Conservation (phyloP, 2,329 filamentous ascomycete genomes). For the Aspergillus ochraceus region DNA sequence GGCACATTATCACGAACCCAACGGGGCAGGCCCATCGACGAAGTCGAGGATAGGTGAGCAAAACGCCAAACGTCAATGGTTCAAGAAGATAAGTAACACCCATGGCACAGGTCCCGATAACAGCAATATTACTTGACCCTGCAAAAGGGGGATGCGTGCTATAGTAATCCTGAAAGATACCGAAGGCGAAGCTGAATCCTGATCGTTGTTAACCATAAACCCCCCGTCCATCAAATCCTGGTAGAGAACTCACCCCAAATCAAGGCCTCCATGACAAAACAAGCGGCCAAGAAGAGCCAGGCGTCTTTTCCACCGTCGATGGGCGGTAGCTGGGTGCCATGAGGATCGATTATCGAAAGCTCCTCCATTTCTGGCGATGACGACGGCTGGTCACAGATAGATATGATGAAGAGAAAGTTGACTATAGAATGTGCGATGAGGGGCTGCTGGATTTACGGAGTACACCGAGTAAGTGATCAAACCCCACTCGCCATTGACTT, state of each 20-base stretch:
- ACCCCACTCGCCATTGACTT: not conserved
- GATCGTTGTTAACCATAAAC: not conserved
- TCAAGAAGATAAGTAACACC: constrained; percentile 6
- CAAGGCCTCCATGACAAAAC: constrained; percentile 54
- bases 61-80: constrained; percentile 1
- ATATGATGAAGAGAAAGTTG: not conserved
- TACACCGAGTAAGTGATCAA: not conserved
- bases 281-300: constrained; percentile 51
- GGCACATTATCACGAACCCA: constrained; percentile 23
- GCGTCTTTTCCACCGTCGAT: constrained; percentile 42
- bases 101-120: constrained; percentile 35
- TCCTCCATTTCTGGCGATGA: not conserved
- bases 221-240: too few relatives aligned
- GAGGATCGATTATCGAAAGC: not conserved
- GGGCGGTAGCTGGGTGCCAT: constrained; percentile 23
- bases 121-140: constrained; percentile 25
- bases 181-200: constrained; percentile 27
- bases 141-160: constrained; percentile 25
- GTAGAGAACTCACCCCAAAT: constrained; percentile 50
- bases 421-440: not conserved
- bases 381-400: not conserved
- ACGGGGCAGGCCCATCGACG: constrained; percentile 23
- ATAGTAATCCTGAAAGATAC: constrained; percentile 38
- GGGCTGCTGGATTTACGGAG: not conserved
- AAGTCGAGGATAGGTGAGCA: constrained; percentile 21